A percentile compares a stretch with the other conserved stretches of the same genome.
Evolutionary conservation across 495 filamentous ascomycete species (phyloP).

Genomic region (Tetracladium setigerum): DNA sequence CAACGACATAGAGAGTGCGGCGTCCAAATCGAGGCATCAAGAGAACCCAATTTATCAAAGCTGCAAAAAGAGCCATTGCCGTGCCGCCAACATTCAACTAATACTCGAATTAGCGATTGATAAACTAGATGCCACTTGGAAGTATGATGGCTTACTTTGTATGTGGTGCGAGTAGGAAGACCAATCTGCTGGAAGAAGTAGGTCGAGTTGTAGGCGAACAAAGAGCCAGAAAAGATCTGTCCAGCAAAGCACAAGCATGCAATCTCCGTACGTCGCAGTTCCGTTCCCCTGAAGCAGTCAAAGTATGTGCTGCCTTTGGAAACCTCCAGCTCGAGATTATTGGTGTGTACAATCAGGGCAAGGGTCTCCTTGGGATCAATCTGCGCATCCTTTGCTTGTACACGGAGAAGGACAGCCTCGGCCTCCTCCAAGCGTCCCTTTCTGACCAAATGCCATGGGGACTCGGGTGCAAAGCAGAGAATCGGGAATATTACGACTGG

Average conservation of each 20-base stretch:
- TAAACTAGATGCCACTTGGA: too few species aligned
- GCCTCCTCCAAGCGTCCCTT: conserved; percentile 43
- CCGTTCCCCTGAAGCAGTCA: conserved; percentile 45
- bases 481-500: conserved; percentile 35
- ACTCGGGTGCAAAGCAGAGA: conserved; percentile 35
- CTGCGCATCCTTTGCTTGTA: conserved; percentile 36
- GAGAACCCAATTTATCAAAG: conserved; percentile 31
- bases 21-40: conserved; percentile 32
- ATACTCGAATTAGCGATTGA: conserved; percentile 23
- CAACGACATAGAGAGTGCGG: conserved; percentile 30
- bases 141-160: too few species aligned
- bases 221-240: conserved; percentile 40
- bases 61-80: conserved; percentile 34
- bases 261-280: conserved; percentile 49
- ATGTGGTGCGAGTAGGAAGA: conserved; percentile 34
- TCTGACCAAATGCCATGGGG: conserved; percentile 49
- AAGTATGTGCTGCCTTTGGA: conserved; percentile 45
- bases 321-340: conserved; percentile 49
- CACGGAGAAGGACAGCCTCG: conserved; percentile 32
- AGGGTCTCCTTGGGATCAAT: conserved; percentile 35
- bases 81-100: conserved; percentile 28
- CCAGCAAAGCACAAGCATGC: conserved; percentile 37
- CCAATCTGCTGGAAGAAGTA: conserved; percentile 59
- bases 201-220: conserved; percentile 48
- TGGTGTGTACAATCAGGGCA: conserved; percentile 54